Evolutionary conservation across 495 filamentous ascomycete species (phyloP).

Genomic region (Hypoxylon lienhwacheense): DNA sequence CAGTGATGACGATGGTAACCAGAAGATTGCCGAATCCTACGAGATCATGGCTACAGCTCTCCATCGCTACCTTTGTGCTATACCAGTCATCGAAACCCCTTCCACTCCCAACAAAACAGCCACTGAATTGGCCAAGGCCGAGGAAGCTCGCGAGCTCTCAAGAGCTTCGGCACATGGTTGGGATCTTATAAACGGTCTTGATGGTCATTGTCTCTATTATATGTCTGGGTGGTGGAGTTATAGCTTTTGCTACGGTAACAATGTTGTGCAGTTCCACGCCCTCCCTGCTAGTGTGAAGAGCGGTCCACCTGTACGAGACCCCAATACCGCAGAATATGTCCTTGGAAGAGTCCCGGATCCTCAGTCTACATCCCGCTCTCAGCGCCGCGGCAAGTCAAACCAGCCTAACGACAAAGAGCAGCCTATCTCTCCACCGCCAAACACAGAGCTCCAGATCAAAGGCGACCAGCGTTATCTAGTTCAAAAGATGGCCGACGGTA

Average conservation of each 20-base stretch:
- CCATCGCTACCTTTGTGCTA: slow-evolving; percentile 78
- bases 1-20: slow-evolving; percentile 31
- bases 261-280: slow-evolving; percentile 91
- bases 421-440: slow-evolving; percentile 47
- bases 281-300: slow-evolving; percentile 64
- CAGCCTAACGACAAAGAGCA: slow-evolving; percentile 32
- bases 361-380: slow-evolving; percentile 27
- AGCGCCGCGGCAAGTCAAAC: slow-evolving; percentile 41
- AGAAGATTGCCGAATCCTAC: slow-evolving; percentile 55
- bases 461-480: slow-evolving; percentile 89
- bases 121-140: slow-evolving; percentile 63
- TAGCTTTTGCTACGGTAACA: slow-evolving; percentile 86
- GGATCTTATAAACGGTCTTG: slow-evolving; percentile 85
- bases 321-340: slow-evolving; percentile 73
- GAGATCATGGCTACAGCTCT: slow-evolving; percentile 72
- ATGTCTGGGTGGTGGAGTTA: slow-evolving; percentile 97
- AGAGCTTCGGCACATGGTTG: slow-evolving; percentile 82
- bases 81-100: slow-evolving; percentile 67
- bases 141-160: slow-evolving; percentile 81
- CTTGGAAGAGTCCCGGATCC: slow-evolving; percentile 59
- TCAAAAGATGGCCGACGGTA: slow-evolving; percentile 82
- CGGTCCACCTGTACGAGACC: slow-evolving; percentile 72
- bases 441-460: slow-evolving; percentile 73
- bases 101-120: slow-evolving; percentile 60
- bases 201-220: slow-evolving; percentile 88